Evolutionary conservation across 2,329 filamentous ascomycete genomes (phyloP), one percentile per base, ranked within the genome.

Genomic region (Ambrosiella beaveri): DNA sequence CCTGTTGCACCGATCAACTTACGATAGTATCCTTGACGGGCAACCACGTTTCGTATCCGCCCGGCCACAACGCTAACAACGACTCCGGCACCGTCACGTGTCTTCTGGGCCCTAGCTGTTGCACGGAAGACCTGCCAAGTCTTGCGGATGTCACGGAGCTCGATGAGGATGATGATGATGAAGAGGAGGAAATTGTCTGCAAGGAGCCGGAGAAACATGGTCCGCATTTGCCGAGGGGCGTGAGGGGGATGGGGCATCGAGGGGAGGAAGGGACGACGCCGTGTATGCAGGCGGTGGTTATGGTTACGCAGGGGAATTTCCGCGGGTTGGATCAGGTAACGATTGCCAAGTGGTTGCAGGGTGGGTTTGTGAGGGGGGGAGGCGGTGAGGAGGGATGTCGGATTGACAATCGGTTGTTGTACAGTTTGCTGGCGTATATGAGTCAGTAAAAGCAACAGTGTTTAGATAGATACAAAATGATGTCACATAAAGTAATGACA

Each of bases 301-400:
- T 70, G 44, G 65, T 71, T 19, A 55, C 63, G 40, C 63, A 69
- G 59, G 65, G 67, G 47, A 68, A 69, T 54, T 65, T 64, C 59
- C 63, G 63, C 40, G 65, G 65, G 7, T 53, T 67, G 15, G 64
- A 62, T 9, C 45, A 51, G 5, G 17, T 35, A 15, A 53, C 54
- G 15, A 62, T 68, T n/a, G 59, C 57, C 39, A 50, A 54, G 12
- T 68, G 63, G 64, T 61, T 69, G 8, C 60, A 64, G 50, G 59
- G 61, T 13, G 67, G 67, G 1, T 69, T 66, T 57, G 63, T 27
- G 27, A 27, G 65, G 37, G 58, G 61, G 7, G 57, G 64, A 8
- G 17, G 56, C 2, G 55, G 57, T 1, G 62, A 61, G 2, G 65
- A 65, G 27, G 67, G 66, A 17, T 69, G 67, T 61, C 62, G 66